Base-by-base conservation (phyloP, 1,284 basidiomycete species). In the Bjerkandera adusta region DNA sequence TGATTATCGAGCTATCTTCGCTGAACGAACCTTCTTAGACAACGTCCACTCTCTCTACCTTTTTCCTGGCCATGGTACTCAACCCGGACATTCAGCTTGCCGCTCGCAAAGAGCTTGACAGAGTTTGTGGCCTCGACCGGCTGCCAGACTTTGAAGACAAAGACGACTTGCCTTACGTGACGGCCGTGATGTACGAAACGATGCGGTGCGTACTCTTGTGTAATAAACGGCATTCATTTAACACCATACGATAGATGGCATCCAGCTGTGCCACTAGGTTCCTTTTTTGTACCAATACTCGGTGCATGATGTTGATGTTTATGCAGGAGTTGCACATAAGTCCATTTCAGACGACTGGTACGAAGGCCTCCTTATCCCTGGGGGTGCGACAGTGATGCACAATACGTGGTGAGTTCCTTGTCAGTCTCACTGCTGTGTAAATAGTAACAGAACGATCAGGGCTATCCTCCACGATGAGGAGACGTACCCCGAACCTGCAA, bases 61-160 rank as follows among this genome's bases (percentile, higher is more conserved):
- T 66, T 41, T 44, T 66, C 7, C 47, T 65, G 25, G 54, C 58
- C 24, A 65, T 65, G 59, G 46, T 56, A 4, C 36, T 49, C 4
- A 50, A 56, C 43, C 65, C 64, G 1, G 38, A 56, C 1, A 52
- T 58, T 12, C 51, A 59, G 30, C 40, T 36, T 12, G 48, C 52
- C 16, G 52, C 58, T 3, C 63, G 65, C 36, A 40, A 26, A 1
- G 62, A 67, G 39, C 50, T 67, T 15, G 64, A 67, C 37, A n/a
- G 11, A 3, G 55, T 66, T 0, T 48, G 64, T 7, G 57, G 54
- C 8, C 21, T 34, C 0, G 49, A 57, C 6, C 54, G 59, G n/a
- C 42, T 65, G 5, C 66, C 66, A 1, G 52, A 39, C 2, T 55
- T 63, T 11, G 53, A 49, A 10, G 65, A 68, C 35, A 18, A 52